phyloP scores from a whole-genome alignment of 331 rosid species.

The Cydonia oblonga region DNA sequence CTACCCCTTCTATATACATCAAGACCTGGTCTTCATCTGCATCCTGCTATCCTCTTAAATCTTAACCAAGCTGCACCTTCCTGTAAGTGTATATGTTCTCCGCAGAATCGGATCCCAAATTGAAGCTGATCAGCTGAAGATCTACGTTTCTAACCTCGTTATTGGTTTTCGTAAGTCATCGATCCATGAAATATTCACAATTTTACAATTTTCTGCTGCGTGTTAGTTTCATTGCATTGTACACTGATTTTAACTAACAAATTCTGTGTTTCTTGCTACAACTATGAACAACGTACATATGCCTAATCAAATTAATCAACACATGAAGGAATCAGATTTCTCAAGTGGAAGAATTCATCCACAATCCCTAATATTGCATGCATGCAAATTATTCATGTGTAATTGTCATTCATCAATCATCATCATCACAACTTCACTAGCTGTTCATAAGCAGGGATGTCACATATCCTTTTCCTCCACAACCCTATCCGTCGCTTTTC shows the following conservation, averaged over 20 bases:
- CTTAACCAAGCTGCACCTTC: neutral
- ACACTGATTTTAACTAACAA: neutral
- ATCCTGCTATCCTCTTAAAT: neutral
- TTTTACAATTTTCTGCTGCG: neutral
- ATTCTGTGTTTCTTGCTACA: neutral
- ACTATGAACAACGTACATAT: neutral
- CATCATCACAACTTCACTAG: neutral
- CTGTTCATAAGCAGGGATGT: neutral
- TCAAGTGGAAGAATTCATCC: neutral
- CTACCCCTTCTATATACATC: neutral
- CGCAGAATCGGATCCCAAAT: neutral
- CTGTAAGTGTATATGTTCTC: neutral
- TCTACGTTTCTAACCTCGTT: neutral
- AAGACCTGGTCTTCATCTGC: neutral
- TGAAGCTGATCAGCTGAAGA: neutral
- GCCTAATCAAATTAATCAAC: too few species aligned
- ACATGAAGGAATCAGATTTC: neutral
- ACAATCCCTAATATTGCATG: neutral
- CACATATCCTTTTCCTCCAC: neutral
- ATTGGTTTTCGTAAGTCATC: neutral
- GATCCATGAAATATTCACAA: neutral
- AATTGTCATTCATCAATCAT: neutral
- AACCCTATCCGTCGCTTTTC: slow-evolving; percentile 2
- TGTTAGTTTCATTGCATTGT: neutral
- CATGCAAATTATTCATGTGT: neutral